Evolutionary conservation across 2,329 filamentous ascomycete species (phyloP).

Genomic region (Raffaelea arxii): DNA sequence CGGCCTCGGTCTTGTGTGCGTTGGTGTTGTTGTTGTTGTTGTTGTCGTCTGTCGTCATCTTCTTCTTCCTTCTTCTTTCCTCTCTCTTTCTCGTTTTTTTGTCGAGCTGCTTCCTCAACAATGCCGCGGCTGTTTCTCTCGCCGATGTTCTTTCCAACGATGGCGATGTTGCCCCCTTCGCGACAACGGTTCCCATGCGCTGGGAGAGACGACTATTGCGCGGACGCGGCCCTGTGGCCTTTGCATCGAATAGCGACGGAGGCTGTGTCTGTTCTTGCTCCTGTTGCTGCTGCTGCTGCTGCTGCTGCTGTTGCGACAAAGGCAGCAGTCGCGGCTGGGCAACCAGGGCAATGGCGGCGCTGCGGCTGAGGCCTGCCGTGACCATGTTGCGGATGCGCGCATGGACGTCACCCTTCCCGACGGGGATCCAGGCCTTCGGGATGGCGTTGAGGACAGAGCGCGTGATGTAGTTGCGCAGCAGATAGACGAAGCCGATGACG

Average conservation of each 20-base stretch:
- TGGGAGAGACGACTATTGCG: no score
- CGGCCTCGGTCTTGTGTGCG: constrained; percentile 9
- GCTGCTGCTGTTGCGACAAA: constrained; percentile 7
- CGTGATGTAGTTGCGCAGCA: constrained; percentile 77
- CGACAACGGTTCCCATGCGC: no score
- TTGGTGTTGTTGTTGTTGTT: not conserved
- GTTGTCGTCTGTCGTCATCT: constrained; percentile 7
- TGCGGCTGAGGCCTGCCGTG: constrained; percentile 59
- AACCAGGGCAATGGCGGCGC: constrained; percentile 72
- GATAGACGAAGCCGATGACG: constrained; percentile 67
- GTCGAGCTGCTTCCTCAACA: no score
- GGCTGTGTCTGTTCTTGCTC: no score
- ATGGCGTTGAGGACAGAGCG: constrained; percentile 70
- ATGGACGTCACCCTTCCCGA: constrained; percentile 75
- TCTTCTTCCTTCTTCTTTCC: no score
- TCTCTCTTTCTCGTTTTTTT: no score
- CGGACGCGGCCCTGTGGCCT: no score
- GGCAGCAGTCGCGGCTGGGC: constrained; percentile 54
- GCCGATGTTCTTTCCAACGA: no score
- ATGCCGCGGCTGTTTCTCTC: no score
- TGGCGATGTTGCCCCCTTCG: no score
- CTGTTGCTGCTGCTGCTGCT: not conserved
- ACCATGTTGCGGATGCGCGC: constrained; percentile 70
- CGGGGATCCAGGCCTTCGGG: constrained; percentile 75
- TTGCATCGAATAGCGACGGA: no score